A percentile compares a stretch with the other conserved stretches of the same genome.
Conservation (phyloP, 2,329 filamentous ascomycete species). For the Paecilomyces sp. region DNA sequence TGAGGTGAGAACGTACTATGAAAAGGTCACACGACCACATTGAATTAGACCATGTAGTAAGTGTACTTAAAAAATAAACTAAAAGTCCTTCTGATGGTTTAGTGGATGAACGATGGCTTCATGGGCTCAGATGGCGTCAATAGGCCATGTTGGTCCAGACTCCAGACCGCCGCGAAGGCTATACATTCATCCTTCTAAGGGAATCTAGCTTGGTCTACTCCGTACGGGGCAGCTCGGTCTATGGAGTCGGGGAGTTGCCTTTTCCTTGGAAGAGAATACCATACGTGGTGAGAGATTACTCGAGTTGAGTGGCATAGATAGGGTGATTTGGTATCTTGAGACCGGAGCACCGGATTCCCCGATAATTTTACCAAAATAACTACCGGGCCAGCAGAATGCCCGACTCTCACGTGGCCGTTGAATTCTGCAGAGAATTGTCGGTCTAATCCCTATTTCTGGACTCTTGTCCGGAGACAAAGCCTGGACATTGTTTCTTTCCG, state of each 20-base stretch:
- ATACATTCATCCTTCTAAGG: not conserved
- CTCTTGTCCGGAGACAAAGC: not conserved
- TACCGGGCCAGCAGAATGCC: not conserved
- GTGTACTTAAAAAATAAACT: too few relatives aligned
- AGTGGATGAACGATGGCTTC: not conserved
- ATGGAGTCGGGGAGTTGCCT: not conserved
- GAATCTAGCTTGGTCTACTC: not conserved
- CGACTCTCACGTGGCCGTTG: not conserved
- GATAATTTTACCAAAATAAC: too few relatives aligned
- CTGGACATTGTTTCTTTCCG: not conserved
- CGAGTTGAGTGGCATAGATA: too few relatives aligned
- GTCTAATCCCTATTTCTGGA: not conserved
- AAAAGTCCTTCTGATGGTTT: not conserved
- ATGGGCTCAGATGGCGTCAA: not conserved
- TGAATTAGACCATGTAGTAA: too few relatives aligned
- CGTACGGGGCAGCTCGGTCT: not conserved
- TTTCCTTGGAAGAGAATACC: too few relatives aligned
- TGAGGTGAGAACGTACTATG: too few relatives aligned
- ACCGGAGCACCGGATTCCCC: too few relatives aligned
- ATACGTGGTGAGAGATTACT: too few relatives aligned
- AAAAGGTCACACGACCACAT: too few relatives aligned
- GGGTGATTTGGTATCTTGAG: too few relatives aligned
- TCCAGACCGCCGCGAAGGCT: not conserved
- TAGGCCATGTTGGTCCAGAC: not conserved
- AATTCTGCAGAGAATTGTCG: not conserved